Evolutionary conservation across 345 rosid genomes (phyloP), one percentile per base, ranked within the genome.

Genomic region (Salix arbutifolia): DNA sequence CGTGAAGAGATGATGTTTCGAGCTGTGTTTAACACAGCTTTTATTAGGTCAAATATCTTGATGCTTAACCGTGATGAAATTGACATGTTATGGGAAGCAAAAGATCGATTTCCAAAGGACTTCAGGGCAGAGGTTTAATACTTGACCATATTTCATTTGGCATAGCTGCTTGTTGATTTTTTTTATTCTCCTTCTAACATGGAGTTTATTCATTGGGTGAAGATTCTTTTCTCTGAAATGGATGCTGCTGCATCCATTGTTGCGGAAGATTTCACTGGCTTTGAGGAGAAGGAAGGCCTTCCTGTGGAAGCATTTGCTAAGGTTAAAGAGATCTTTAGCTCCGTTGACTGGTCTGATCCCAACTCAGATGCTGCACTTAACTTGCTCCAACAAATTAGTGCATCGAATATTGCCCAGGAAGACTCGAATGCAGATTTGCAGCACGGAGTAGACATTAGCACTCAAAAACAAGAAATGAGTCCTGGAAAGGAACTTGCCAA

Each of bases 171-270:
- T 69, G 13, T 58, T 75, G 25, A 4, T 38, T 21, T 25, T 46
- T 77, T 61, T 76, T 18, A 23, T 48, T 48, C 30, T 23, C 28
- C 71, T 75, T 79, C 82, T 83, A 79, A 85, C 50, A 21, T 62
- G 61, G 61, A 69, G 40, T 82, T 40, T 76, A 53, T 78, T 76
- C 74, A 83, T 78, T 85, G 74, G 80, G 67, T 84, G 81, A 83
- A 95, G 99, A 86, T 95, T 88, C 91, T 95, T 85, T 95, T 95
- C 89, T 93, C 99, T 65, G 97, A 95, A 77, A 86, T 90, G 96
- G 96, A 95, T 85, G 88, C 92, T 73, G 88, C 92, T 71, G 86
- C 92, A 77, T 88, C 91, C n/a, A 23, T 95, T 85, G 85, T 80
- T 70, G 66, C 88, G 62, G 80, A 89, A 61, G 89, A 90, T 78